Conservation (phyloP, 768 basidiomycete species). For the Termitomyces sp. region DNA sequence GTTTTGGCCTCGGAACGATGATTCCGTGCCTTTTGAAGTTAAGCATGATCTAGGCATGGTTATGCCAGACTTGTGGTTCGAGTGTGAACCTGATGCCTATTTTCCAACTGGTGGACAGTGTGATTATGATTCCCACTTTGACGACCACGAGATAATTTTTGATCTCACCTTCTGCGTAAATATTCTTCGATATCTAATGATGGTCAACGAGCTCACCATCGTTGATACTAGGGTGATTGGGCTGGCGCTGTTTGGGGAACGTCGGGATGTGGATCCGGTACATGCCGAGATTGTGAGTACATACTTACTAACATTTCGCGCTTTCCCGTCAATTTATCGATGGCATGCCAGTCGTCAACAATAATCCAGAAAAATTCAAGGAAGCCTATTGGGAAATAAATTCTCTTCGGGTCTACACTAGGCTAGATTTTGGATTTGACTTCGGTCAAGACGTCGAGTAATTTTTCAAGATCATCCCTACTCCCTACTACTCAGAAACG, state of each 20-base stretch:
- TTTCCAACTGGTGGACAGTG: constrained; percentile 41
- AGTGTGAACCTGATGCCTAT: constrained; percentile 39
- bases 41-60: constrained; percentile 14
- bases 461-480: neutral
- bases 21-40: constrained; percentile 37
- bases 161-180: constrained; percentile 60
- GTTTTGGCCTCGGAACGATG: constrained; percentile 51
- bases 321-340: neutral
- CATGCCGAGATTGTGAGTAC: constrained; percentile 43
- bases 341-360: constrained; percentile 42
- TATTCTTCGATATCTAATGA: constrained; percentile 2
- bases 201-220: neutral
- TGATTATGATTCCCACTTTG: constrained; percentile 46
- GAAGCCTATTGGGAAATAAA: constrained; percentile 72
- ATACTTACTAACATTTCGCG: neutral
- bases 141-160: constrained; percentile 48
- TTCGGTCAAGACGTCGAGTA: neutral
- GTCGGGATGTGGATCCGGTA: constrained; percentile 32
- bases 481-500: neutral
- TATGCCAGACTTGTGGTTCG: constrained; percentile 22
- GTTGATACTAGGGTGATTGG: constrained; percentile 41
- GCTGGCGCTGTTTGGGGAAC: constrained; percentile 33
- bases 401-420: constrained; percentile 48
- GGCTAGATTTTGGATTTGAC: neutral
- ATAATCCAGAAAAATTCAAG: constrained; percentile 49